Evolutionary conservation across 495 filamentous ascomycete species (phyloP).

Genomic region (Penicillium atrosanguineum): DNA sequence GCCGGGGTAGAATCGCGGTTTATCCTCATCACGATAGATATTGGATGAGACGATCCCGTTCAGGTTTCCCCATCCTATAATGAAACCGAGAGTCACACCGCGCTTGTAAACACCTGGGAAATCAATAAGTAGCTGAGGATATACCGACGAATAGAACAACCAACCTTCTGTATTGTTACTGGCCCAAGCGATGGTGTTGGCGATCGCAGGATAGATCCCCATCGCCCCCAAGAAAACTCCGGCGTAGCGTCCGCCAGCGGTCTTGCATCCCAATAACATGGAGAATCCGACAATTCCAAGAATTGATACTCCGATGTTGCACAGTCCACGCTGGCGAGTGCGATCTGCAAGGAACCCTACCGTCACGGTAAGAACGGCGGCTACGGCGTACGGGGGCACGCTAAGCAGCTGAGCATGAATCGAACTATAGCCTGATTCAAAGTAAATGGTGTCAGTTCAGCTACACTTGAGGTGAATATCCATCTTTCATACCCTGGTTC

Average conservation of each 20-base stretch:
- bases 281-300: slow-evolving; percentile 75
- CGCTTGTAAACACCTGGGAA: slow-evolving; percentile 75
- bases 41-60: slow-evolving; percentile 84
- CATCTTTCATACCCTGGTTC: slow-evolving; percentile 18
- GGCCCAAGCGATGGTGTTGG: slow-evolving; percentile 90
- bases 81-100: slow-evolving; percentile 79
- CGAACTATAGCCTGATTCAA: slow-evolving; percentile 56
- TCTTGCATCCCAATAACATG: slow-evolving; percentile 65
- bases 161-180: slow-evolving; percentile 81
- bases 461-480: background rate
- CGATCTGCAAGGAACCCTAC: slow-evolving; percentile 80
- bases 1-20: slow-evolving; percentile 54
- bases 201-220: slow-evolving; percentile 87
- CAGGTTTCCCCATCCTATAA: slow-evolving; percentile 91
- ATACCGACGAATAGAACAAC: background rate
- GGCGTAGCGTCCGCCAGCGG: slow-evolving; percentile 69
- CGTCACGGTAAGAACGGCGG: slow-evolving; percentile 70
- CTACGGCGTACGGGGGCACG: slow-evolving; percentile 86
- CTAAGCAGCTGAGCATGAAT: slow-evolving; percentile 76
- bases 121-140: background rate
- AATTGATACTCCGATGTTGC: slow-evolving; percentile 70
- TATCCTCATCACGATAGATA: slow-evolving; percentile 57
- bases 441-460: background rate
- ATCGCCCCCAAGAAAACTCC: slow-evolving; percentile 82
- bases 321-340: slow-evolving; percentile 72